Conservation (phyloP, 805 yeast genomes). For the Jamesozyma piceae region DNA sequence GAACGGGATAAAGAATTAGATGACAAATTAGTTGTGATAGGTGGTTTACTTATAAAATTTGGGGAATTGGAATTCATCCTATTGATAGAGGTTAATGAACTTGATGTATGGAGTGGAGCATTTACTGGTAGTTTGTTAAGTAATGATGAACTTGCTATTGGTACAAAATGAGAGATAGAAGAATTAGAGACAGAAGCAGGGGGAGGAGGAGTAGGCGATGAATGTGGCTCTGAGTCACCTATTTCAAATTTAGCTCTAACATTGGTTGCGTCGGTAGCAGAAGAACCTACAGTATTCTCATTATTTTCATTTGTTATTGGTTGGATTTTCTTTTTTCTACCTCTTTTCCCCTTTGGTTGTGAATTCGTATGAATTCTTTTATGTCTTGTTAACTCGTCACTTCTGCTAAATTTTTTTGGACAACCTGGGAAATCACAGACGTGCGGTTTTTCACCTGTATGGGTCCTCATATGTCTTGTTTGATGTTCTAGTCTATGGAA, state of each 20-base stretch:
- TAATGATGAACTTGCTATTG: background rate
- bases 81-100: background rate
- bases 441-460: slow-evolving; percentile 77
- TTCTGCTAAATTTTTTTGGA: slow-evolving; percentile 54
- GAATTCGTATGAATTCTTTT: slow-evolving; percentile 65
- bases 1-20: background rate
- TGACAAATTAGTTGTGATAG: slow-evolving; percentile 1
- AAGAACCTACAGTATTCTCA: background rate
- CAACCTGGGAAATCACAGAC: slow-evolving; percentile 67
- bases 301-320: background rate
- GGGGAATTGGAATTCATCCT: background rate
- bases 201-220: background rate
- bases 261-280: background rate
- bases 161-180: too few species aligned
- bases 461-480: slow-evolving; percentile 70
- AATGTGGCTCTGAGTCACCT: slow-evolving; percentile 1
- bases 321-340: slow-evolving; percentile 31
- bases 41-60: slow-evolving; percentile 3
- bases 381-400: slow-evolving; percentile 70
- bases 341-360: slow-evolving; percentile 52
- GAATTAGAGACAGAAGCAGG: background rate
- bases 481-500: slow-evolving; percentile 72
- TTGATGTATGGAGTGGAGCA: background rate
- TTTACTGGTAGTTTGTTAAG: background rate
- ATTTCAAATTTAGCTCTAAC: slow-evolving; percentile 4